These are phyloP conservation scores for Rhizoclosmatium sp. DNA, from an alignment of 192 early-diverging fungal species.

Conservation along the genomic window DNA sequence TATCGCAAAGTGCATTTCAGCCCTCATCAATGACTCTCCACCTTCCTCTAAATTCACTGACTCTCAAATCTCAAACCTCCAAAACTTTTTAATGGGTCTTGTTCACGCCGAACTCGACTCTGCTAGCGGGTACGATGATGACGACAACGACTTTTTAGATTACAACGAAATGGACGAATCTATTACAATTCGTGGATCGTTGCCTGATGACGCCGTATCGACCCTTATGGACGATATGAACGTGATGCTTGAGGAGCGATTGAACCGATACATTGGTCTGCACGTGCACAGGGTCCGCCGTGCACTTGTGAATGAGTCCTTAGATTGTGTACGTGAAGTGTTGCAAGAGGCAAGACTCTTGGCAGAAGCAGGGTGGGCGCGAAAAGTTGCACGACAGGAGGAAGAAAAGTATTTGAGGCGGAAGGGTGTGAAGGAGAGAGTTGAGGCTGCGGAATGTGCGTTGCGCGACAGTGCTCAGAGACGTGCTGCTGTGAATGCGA, in stretches of 20 bases:
- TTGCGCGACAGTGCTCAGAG: not conserved
- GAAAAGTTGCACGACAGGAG: conserved; percentile 3
- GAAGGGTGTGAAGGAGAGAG: not conserved
- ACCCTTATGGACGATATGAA: conserved; percentile 8
- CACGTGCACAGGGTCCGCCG: conserved; percentile 10
- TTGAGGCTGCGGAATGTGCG: not conserved
- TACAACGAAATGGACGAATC: not conserved
- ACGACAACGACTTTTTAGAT: not conserved
- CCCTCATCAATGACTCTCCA: not conserved
- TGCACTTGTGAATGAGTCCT: conserved; percentile 4
- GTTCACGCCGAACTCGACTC: conserved; percentile 13
- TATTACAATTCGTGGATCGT: not conserved
- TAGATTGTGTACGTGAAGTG: conserved; percentile 16
- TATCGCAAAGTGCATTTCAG: conserved; percentile 11
- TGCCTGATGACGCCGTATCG: not conserved
- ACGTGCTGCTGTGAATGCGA: too few species aligned
- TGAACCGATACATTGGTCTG: conserved; percentile 26
- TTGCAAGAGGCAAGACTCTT: conserved; percentile 9
- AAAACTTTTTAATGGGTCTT: conserved; percentile 19
- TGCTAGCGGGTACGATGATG: not conserved
- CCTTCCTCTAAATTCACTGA: conserved; percentile 2
- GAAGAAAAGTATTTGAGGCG: conserved; percentile 3
- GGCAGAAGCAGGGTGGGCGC: conserved; percentile 2
- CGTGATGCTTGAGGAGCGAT: not conserved
- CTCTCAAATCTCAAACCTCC: conserved; percentile 8